These are phyloP conservation scores for Hordeum pubiflorum DNA, from an alignment of 202 grass and related monocot genomes.

Conservation along the genomic window DNA sequence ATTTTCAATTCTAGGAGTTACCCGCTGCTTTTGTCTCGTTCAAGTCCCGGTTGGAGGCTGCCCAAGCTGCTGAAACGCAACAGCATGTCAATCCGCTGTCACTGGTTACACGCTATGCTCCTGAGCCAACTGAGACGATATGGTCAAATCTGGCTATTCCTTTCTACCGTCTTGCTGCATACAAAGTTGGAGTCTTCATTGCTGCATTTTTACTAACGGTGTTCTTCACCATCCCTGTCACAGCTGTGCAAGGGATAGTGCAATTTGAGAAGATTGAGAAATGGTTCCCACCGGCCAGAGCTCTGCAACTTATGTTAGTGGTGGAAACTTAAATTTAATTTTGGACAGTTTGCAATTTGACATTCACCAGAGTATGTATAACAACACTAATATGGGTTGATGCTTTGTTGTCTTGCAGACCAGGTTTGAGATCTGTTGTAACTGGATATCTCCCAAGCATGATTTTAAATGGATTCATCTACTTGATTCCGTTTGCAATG, in stretches of 20 bases:
- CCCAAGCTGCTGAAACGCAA: slow-evolving; percentile 63
- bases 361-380: neutral
- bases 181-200: slow-evolving; percentile 46
- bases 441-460: slow-evolving; percentile 78
- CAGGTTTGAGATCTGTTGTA: slow-evolving; percentile 69
- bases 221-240: slow-evolving; percentile 83
- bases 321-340: neutral
- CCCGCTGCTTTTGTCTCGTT: slow-evolving; percentile 86
- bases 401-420: slow-evolving; percentile 50
- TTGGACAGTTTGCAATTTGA: neutral
- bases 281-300: slow-evolving; percentile 76
- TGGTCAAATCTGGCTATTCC: slow-evolving; percentile 69
- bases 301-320: slow-evolving; percentile 78
- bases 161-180: slow-evolving; percentile 40
- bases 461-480: slow-evolving; percentile 82
- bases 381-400: slow-evolving; percentile 11
- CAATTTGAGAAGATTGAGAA: slow-evolving; percentile 77
- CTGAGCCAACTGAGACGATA: slow-evolving; percentile 65
- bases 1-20: slow-evolving; percentile 57
- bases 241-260: slow-evolving; percentile 79
- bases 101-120: slow-evolving; percentile 59
- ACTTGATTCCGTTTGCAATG: slow-evolving; percentile 77
- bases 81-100: slow-evolving; percentile 64
- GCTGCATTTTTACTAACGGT: slow-evolving; percentile 58
- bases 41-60: slow-evolving; percentile 63